Percentiles rank a stretch among this genome's conserved stretches.
Evolutionary conservation across 768 basidiomycete species (phyloP).

Genomic region (Lactifluus piperatus): DNA sequence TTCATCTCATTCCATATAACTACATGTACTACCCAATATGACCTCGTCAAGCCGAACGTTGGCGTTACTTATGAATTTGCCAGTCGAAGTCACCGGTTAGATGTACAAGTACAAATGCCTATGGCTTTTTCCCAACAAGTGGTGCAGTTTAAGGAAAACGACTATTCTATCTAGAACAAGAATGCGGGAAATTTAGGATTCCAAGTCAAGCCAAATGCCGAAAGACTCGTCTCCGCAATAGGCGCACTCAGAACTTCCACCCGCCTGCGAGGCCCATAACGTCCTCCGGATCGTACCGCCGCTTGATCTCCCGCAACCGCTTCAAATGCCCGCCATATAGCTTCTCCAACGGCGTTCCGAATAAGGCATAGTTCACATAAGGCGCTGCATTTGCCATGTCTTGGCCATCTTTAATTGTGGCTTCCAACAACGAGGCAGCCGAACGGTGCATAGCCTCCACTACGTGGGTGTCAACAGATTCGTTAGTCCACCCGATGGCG

Average conservation of each 20-base stretch:
- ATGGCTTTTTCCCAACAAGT: too few species aligned
- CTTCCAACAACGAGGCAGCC: background rate
- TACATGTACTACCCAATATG: too few species aligned
- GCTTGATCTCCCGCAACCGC: constrained; percentile 34
- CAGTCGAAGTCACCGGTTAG: too few species aligned
- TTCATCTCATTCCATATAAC: too few species aligned
- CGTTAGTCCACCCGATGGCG: constrained; percentile 36
- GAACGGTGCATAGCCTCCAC: background rate
- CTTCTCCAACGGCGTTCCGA: constrained; percentile 38
- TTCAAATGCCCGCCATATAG: constrained; percentile 46
- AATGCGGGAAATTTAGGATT: background rate
- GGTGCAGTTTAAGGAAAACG: too few species aligned
- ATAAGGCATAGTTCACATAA: constrained; percentile 56
- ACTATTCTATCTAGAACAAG: too few species aligned
- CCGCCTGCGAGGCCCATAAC: background rate
- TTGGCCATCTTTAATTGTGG: background rate
- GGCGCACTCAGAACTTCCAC: constrained; percentile 6
- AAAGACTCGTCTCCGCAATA: background rate
- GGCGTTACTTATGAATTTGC: too few species aligned
- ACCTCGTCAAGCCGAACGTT: too few species aligned
- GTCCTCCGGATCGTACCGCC: constrained; percentile 39
- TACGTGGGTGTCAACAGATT: constrained; percentile 29
- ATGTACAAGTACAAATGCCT: too few species aligned
- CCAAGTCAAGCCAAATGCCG: background rate
- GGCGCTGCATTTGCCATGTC: constrained; percentile 32